Base-by-base conservation (phyloP, 2,329 filamentous ascomycete species). In the Falciphora oryzae region DNA sequence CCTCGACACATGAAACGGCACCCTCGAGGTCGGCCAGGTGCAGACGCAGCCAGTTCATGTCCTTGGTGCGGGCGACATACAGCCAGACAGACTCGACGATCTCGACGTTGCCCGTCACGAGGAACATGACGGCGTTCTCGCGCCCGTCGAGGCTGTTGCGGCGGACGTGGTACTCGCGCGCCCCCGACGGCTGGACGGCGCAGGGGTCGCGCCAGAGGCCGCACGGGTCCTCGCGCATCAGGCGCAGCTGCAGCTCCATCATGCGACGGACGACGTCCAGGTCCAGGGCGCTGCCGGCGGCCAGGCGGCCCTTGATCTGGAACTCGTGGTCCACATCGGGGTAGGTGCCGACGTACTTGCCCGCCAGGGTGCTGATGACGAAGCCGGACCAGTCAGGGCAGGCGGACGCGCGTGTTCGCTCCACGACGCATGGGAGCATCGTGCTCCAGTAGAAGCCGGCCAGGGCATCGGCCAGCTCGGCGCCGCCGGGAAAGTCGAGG, bases 241-340 rank as follows among this genome's bases (percentile, higher is more conserved):
- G 53, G n/a, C 64, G 61, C 29, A 66, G 62, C 50, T 65, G 57
- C 57, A 66, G 65, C 25, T 66, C 65, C n/a, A 66, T 65, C 65
- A 66, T 66, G 38, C 65, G 64, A 18, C 65, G 66, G 31, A 59
- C 63, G n/a, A 67, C 57, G 56, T 64, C 64, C 6, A 65, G 62
- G 38, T 66, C 66, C 16, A 67, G 59, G 25, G 53, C 56, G 16
- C 57, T 61, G 27, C 66, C 65, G 50, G 58, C 29, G 22, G 65
- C 65, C 13, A 65, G 27, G 7, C 65, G 62, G 3, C 63, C 65
- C 62, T 65, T 67, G 57, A 66, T 65, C 59, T 67, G 65, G 61
- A 67, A 66, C 63, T 66, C 66, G 44, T 66, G 65, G 59, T 66
- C 66, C n/a, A 66, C 65, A 38, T 66, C 65, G 8, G 65, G 65